These are phyloP conservation scores for Tylopilus sp. DNA, from an alignment of 768 basidiomycete genomes.

Conservation along the genomic window DNA sequence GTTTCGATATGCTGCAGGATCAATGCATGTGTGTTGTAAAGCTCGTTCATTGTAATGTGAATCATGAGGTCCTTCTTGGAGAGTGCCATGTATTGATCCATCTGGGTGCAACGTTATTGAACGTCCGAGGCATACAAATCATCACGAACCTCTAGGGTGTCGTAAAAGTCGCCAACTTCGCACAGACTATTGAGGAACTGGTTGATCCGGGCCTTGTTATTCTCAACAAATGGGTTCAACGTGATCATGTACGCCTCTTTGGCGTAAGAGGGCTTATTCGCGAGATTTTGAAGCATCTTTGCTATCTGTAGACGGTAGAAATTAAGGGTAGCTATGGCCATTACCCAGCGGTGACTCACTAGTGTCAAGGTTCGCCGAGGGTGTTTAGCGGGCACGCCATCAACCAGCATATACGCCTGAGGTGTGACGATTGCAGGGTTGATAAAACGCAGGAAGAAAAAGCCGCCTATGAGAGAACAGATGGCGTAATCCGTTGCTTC, in stretches of 20 bases:
- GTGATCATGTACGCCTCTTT: conserved; percentile 99
- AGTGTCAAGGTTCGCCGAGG: conserved; percentile 94
- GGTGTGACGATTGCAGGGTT: conserved; percentile 99
- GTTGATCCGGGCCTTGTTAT: conserved; percentile 97
- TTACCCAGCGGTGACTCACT: conserved; percentile 35
- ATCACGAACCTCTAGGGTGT: conserved; percentile 83
- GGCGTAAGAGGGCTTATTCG: conserved; percentile 96
- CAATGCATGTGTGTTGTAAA: conserved; percentile 98
- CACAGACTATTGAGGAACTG: conserved; percentile 95
- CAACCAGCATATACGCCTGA: conserved; percentile 99
- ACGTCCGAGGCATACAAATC: background rate
- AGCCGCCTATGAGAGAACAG: conserved; percentile 97
- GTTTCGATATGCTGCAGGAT: conserved; percentile 94
- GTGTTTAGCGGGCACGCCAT: conserved; percentile 96
- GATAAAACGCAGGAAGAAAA: conserved; percentile 99
- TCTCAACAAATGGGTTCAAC: conserved; percentile 97
- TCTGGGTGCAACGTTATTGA: conserved; percentile 44
- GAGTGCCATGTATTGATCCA: conserved; percentile 99
- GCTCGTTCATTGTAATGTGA: conserved; percentile 96
- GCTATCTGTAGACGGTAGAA: conserved; percentile 64
- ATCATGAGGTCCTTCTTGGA: conserved; percentile 99
- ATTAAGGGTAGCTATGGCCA: background rate
- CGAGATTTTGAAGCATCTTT: conserved; percentile 99
- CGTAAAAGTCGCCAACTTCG: conserved; percentile 99
- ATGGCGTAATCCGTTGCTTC: conserved; percentile 98